phyloP scores from a whole-genome alignment of 2,329 filamentous ascomycete species.

The Cladophialophora psammophila region DNA sequence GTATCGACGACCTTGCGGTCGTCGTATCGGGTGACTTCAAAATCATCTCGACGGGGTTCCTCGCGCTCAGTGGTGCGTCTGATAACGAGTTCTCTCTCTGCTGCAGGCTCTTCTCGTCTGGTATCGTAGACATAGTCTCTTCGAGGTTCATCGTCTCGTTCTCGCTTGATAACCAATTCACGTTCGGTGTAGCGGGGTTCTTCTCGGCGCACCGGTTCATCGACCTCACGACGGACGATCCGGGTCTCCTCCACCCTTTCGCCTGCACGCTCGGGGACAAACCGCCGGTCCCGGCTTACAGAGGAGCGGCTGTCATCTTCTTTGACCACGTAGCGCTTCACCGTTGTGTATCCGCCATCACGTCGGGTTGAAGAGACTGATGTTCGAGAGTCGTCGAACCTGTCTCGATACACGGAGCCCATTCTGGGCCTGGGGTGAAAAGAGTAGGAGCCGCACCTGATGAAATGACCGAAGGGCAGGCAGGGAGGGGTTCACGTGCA shows the following conservation, averaged over 20 bases:
- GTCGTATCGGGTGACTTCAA: constrained; percentile 44
- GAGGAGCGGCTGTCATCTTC: constrained; percentile 51
- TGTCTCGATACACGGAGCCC: constrained; percentile 45
- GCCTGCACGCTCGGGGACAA: constrained; percentile 52
- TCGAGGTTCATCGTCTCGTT: constrained; percentile 35
- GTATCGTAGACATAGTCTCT: constrained; percentile 46
- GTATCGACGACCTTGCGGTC: constrained; percentile 49
- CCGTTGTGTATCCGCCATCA: constrained; percentile 59
- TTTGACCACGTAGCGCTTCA: constrained; percentile 65
- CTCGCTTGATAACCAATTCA: constrained; percentile 37
- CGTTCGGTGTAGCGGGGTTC: constrained; percentile 36
- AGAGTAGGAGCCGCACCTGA: not conserved
- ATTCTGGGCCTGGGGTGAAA: constrained; percentile 25
- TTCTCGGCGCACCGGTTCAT: constrained; percentile 41
- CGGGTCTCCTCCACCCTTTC: constrained; percentile 54
- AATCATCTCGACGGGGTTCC: constrained; percentile 59
- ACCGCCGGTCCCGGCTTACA: constrained; percentile 40
- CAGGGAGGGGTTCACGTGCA: constrained; percentile 5
- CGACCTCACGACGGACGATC: constrained; percentile 52
- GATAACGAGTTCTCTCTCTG: constrained; percentile 54
- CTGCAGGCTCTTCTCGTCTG: constrained; percentile 45
- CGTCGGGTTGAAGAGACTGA: constrained; percentile 45
- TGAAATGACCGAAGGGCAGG: not conserved
- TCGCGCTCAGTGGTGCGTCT: constrained; percentile 56
- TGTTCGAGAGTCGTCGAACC: constrained; percentile 51